Evolutionary conservation across 176 grass and related monocot species (phyloP).

Genomic region (Pharus latifolius): DNA sequence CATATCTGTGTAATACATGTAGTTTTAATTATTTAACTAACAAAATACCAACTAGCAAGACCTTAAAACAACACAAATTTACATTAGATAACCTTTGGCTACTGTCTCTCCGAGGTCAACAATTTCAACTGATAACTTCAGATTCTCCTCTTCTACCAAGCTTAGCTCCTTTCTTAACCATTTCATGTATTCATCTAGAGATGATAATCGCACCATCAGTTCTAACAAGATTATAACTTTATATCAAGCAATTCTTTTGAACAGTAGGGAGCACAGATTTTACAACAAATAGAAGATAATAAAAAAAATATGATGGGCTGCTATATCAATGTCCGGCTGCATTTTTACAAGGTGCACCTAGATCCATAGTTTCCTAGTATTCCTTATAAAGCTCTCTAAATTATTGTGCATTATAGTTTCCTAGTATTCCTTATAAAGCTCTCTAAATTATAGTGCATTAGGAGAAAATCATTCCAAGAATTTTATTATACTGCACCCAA

Average conservation of each 20-base stretch:
- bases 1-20: constrained; percentile 25
- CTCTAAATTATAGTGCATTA: too few relatives aligned
- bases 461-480: too few relatives aligned
- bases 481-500: too few relatives aligned
- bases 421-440: too few relatives aligned
- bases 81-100: constrained; percentile 27
- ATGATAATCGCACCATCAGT: background rate
- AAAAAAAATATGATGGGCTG: too few relatives aligned
- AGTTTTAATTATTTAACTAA: background rate
- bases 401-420: too few relatives aligned
- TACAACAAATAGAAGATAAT: too few relatives aligned
- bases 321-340: too few relatives aligned
- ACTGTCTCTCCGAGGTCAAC: constrained; percentile 10
- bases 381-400: too few relatives aligned
- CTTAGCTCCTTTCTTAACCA: constrained; percentile 40
- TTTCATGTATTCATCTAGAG: constrained; percentile 39
- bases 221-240: background rate
- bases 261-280: too few relatives aligned
- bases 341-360: too few relatives aligned
- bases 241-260: background rate
- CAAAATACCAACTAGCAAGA: background rate
- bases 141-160: constrained; percentile 32
- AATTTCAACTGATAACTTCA: constrained; percentile 38
- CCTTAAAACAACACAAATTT: background rate
- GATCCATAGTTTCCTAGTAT: too few relatives aligned